Percentiles rank a stretch among this genome's conserved stretches.
phyloP scores from a whole-genome alignment of 257 asterid genomes.

The Scutellaria barbata region DNA sequence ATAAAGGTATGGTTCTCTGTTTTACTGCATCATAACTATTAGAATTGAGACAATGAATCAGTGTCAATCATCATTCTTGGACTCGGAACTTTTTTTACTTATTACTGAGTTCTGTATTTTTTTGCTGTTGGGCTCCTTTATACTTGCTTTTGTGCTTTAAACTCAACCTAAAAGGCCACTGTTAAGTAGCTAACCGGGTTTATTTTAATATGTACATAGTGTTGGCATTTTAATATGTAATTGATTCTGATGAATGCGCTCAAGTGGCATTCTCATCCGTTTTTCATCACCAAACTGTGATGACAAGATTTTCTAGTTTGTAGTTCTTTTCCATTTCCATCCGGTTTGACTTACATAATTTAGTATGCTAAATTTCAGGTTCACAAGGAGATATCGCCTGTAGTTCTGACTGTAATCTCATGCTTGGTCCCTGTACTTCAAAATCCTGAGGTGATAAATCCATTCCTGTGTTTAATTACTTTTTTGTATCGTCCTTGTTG shows the following conservation, averaged over 20 bases:
- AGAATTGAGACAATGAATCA: not conserved
- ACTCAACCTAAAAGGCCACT: not conserved
- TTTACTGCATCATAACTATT: not conserved
- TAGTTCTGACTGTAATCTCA: conserved; percentile 74
- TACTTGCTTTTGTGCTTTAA: conserved; percentile 13
- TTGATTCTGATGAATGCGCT: conserved; percentile 14
- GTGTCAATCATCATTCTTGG: conserved; percentile 13
- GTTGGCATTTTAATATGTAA: not conserved
- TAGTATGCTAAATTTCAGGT: conserved; percentile 56
- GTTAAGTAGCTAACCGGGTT: not conserved
- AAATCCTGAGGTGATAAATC: conserved; percentile 76
- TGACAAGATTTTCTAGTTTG: conserved; percentile 1
- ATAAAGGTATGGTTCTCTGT: conserved; percentile 31
- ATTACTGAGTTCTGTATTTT: not conserved
- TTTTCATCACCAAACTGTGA: not conserved
- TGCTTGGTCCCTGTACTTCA: conserved; percentile 87
- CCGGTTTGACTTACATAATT: conserved; percentile 29
- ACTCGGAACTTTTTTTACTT: conserved; percentile 14
- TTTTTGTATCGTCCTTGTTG: conserved; percentile 4
- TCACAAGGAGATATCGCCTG: conserved; percentile 82
- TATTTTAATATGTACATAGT: conserved; percentile 9
- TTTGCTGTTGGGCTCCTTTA: conserved; percentile 1
- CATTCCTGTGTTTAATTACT: conserved; percentile 2
- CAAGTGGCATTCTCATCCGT: not conserved
- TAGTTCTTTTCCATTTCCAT: not conserved